A percentile compares a stretch with the other conserved stretches of the same genome.
Conservation (phyloP, 2,329 filamentous ascomycete species). For the Diaporthe citri region DNA sequence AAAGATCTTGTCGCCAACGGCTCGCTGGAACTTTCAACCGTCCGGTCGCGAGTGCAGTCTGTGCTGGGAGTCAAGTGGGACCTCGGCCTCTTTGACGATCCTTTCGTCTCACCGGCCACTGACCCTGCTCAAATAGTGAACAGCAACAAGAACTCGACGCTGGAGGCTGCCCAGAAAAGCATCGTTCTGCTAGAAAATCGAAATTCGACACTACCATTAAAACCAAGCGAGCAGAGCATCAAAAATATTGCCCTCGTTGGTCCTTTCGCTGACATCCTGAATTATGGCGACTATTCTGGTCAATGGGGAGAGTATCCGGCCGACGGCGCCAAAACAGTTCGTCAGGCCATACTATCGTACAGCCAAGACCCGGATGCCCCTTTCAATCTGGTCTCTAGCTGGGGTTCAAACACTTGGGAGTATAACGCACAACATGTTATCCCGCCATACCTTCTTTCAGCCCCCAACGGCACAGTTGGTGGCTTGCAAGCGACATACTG, state of each 20-base stretch:
- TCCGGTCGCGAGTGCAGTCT: constrained; percentile 53
- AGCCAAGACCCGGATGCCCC: constrained; percentile 41
- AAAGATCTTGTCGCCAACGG: constrained; percentile 51
- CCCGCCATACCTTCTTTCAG: constrained; percentile 55
- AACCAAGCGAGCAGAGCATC: constrained; percentile 46
- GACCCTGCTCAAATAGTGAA: constrained; percentile 52
- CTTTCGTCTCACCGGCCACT: constrained; percentile 51
- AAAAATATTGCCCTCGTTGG: constrained; percentile 55
- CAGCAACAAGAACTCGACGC: constrained; percentile 51
- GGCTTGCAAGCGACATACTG: constrained; percentile 57
- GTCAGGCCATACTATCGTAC: constrained; percentile 52
- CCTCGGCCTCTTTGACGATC: constrained; percentile 55
- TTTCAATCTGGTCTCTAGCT: constrained; percentile 54
- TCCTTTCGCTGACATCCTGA: constrained; percentile 55
- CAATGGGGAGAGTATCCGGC: constrained; percentile 56
- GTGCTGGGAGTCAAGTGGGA: constrained; percentile 58
- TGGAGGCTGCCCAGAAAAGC: constrained; percentile 58
- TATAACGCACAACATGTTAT: constrained; percentile 59
- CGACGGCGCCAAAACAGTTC: constrained; percentile 53
- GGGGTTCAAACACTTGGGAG: constrained; percentile 59
- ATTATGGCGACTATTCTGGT: constrained; percentile 60
- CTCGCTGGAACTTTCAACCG: constrained; percentile 50
- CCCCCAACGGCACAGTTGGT: constrained; percentile 50
- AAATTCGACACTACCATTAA: constrained; percentile 54
- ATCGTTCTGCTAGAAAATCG: constrained; percentile 58